These are phyloP conservation scores for Pouteria campechiana DNA, from an alignment of 179 eudicot genomes.

Conservation along the genomic window DNA sequence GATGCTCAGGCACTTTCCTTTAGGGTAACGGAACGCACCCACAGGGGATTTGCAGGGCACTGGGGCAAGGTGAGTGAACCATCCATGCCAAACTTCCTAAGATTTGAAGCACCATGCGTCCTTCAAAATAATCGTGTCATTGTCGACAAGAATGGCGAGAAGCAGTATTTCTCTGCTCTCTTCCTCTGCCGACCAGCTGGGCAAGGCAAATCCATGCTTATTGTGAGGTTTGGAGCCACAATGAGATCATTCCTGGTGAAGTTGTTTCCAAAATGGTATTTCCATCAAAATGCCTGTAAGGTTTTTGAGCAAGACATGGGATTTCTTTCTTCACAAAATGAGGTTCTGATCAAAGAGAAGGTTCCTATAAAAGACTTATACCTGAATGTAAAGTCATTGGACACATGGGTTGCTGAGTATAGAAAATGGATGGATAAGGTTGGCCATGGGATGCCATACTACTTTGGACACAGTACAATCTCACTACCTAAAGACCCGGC, in stretches of 20 bases:
- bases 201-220: slow-evolving; percentile 90
- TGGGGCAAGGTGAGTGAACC: slow-evolving; percentile 64
- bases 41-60: slow-evolving; percentile 81
- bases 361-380: slow-evolving; percentile 68
- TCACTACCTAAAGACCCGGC: slow-evolving; percentile 60
- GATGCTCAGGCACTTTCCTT: slow-evolving; percentile 73
- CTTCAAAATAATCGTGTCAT: slow-evolving; percentile 72
- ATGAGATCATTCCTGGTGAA: slow-evolving; percentile 40
- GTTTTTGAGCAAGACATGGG: slow-evolving; percentile 99
- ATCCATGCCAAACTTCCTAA: slow-evolving; percentile 43
- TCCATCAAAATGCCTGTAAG: slow-evolving; percentile 84
- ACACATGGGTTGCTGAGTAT: slow-evolving; percentile 92
- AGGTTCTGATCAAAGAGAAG: slow-evolving; percentile 58
- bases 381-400: slow-evolving; percentile 67
- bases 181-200: slow-evolving; percentile 86
- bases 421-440: slow-evolving; percentile 98
- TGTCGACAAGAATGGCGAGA: slow-evolving; percentile 48
- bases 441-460: slow-evolving; percentile 96
- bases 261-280: slow-evolving; percentile 68
- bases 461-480: slow-evolving; percentile 75
- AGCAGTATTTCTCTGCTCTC: slow-evolving; percentile 54
- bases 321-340: slow-evolving; percentile 83
- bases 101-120: slow-evolving; percentile 85
- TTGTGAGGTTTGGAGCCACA: slow-evolving; percentile 80
- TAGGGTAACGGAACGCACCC: slow-evolving; percentile 60